Evolutionary conservation across 116 monocot genomes (phyloP), one percentile per base, ranked within the genome.

Genomic region (Phalaenopsis hybrid): DNA sequence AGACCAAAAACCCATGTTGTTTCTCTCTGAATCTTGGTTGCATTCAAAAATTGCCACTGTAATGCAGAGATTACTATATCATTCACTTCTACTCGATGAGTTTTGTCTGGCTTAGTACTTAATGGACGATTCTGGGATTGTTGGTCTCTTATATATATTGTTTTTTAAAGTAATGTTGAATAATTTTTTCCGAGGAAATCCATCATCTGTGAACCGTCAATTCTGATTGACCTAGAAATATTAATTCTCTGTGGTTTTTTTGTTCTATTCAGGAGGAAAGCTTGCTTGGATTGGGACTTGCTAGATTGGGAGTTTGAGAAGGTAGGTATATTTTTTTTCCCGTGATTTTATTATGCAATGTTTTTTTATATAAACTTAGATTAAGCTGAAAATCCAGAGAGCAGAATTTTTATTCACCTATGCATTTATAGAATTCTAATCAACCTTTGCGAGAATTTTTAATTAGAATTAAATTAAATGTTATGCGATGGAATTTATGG

Each of bases 271-370:
- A 77, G 77, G 51, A 50, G 77, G 51, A 77, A 28, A 31, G 44
- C 51, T 45, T 75, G 44, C 44, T 50, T 44, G 48, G 51, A 77
- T 52, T 77, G 17, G 49, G 51, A 77, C 77, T 77, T 77, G n/a
- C 5, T 31, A 21, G 51, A 77, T 28, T 77, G 48, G 77, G 77
- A 77, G 51, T 77, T 51, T 77, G 51, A 77, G 28, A n/a, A 49
- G 77, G 77, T 75, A 25, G 63, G 63, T 20, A 46, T 75, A 34
- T 9, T 37, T 46, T 46, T 45, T 46, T 44, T n/a, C 18, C 21
- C 73, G 41, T 16, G 11, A 73, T 44, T 46, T 75, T 75, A 21
- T 55, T 15, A 15, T 45, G 15, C 16, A 41, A 41, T 37, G 37
- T 3, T 72, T 31, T 15, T 34, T 33, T 41, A 72, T 72, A 11